Evolutionary conservation across 2,329 filamentous ascomycete species (phyloP).

Genomic region (Phialocephala sp.): DNA sequence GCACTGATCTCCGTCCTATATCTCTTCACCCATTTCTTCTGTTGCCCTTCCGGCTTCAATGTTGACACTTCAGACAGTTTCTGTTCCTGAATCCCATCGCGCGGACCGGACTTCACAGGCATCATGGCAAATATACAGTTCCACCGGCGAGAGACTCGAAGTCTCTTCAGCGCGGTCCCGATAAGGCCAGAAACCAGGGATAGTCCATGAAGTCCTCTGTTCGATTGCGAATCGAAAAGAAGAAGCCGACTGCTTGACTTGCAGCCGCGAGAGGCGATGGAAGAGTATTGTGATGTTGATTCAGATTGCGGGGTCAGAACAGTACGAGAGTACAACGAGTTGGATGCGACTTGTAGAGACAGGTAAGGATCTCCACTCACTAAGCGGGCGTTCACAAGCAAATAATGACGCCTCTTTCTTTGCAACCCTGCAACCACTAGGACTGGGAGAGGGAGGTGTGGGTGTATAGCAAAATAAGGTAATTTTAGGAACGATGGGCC

Average conservation of each 20-base stretch:
- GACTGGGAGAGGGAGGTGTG: too few species aligned
- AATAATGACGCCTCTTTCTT: background rate
- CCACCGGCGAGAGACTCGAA: conserved; percentile 49
- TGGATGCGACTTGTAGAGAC: background rate
- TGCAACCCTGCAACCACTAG: too few species aligned
- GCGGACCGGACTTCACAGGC: conserved; percentile 42
- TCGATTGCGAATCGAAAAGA: conserved; percentile 34
- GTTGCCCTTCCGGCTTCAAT: conserved; percentile 24
- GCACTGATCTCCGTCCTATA: conserved; percentile 84
- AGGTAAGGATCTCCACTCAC: background rate
- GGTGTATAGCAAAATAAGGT: too few species aligned
- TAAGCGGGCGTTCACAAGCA: background rate
- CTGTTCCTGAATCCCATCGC: conserved; percentile 34
- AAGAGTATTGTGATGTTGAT: conserved; percentile 5
- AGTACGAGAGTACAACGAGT: background rate
- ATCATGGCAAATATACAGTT: conserved; percentile 50
- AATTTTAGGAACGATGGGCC: too few species aligned
- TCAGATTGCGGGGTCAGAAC: conserved; percentile 4
- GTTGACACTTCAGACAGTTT: conserved; percentile 20
- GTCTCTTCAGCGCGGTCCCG: conserved; percentile 63
- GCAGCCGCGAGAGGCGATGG: conserved; percentile 39
- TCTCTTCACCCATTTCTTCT: conserved; percentile 68
- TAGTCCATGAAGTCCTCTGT: conserved; percentile 57
- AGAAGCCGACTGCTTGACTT: conserved; percentile 30
- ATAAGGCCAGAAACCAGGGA: conserved; percentile 58